Evolutionary conservation across 2,329 filamentous ascomycete genomes (phyloP).

Genomic region (Lasiodiplodia theobromae): DNA sequence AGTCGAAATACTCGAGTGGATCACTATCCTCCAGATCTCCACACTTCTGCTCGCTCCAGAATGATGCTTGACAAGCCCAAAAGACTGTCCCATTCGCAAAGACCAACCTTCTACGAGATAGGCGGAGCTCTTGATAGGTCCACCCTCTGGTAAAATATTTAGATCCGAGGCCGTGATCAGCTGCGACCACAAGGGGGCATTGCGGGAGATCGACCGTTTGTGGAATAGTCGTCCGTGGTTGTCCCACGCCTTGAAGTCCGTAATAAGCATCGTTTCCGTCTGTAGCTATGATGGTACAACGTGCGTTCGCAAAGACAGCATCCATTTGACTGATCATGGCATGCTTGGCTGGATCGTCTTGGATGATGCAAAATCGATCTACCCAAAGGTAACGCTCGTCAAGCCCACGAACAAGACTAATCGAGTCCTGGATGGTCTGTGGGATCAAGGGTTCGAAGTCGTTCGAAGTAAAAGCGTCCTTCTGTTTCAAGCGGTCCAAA

Average conservation of each 20-base stretch:
- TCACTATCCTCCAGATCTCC: neutral
- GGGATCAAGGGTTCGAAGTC: no score
- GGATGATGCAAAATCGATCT: no score
- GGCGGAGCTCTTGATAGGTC: neutral
- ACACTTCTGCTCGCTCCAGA: neutral
- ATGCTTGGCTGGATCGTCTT: no score
- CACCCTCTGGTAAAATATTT: neutral
- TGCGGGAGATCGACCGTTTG: neutral
- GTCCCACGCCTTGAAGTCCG: neutral
- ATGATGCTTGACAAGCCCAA: neutral
- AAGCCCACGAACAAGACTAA: no score
- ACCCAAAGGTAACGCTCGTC: no score
- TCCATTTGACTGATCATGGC: no score
- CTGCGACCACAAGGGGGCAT: neutral
- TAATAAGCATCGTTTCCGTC: no score
- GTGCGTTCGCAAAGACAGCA: no score
- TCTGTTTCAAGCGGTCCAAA: no score
- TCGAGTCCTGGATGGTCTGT: no score
- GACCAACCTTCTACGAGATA: neutral
- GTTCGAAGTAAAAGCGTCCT: no score
- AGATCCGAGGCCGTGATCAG: neutral
- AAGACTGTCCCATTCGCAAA: neutral
- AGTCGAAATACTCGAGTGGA: neutral
- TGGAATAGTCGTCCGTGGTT: neutral
- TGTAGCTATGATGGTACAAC: no score